A percentile compares a stretch with the other conserved stretches of the same genome.
These are phyloP conservation scores for Colletotrichum sp. DNA, from an alignment of 2,329 filamentous ascomycete genomes.

Conservation along the genomic window DNA sequence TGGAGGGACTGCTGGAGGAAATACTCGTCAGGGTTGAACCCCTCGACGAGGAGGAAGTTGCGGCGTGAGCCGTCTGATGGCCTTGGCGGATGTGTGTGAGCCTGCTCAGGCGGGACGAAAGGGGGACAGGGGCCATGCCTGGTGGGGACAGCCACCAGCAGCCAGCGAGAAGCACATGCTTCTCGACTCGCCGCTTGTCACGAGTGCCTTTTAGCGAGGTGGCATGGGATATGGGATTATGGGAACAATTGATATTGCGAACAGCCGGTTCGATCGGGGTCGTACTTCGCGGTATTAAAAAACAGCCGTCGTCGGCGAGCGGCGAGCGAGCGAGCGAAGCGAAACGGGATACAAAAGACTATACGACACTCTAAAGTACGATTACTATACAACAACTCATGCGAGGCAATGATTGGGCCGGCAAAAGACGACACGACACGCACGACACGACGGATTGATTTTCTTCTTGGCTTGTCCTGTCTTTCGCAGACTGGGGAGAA, in stretches of 20 bases:
- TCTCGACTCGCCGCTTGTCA: not conserved
- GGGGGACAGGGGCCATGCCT: not conserved
- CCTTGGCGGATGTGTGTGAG: constrained; percentile 3
- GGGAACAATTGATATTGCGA: not conserved
- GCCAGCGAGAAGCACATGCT: not conserved
- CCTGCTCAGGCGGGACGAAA: not conserved
- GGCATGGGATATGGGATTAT: not conserved
- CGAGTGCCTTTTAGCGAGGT: not conserved
- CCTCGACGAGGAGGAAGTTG: constrained; percentile 71
- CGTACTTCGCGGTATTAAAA: not conserved
- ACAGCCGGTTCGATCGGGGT: not conserved
- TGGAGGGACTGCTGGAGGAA: constrained; percentile 94
- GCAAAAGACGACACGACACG: not conserved
- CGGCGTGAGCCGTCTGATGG: constrained; percentile 17
- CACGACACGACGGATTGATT: not conserved
- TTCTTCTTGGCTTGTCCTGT: not conserved
- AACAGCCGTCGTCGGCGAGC: not conserved
- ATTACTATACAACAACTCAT: not conserved
- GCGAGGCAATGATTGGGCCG: not conserved
- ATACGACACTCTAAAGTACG: not conserved
- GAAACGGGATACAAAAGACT: not conserved
- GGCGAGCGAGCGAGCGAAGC: not conserved
- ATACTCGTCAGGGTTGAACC: constrained; percentile 91
- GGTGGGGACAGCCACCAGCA: not conserved
- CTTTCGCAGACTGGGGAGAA: not conserved